Base-by-base conservation (phyloP, 768 basidiomycete genomes). In the Heimioporus sp. region DNA sequence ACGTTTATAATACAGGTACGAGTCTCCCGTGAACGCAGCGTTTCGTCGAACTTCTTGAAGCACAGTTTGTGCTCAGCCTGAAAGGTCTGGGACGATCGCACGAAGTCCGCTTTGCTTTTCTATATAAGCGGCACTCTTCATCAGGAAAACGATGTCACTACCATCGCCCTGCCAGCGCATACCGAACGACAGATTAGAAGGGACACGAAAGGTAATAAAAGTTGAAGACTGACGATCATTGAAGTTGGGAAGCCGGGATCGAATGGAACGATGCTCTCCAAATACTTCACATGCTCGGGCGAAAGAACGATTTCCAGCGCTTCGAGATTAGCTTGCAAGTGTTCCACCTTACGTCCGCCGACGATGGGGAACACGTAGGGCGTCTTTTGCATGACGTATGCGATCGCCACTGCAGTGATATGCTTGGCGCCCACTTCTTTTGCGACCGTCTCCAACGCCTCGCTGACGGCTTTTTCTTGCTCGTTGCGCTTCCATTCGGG, bases 361-460 rank as follows among this genome's bases (percentile, higher is more conserved):
- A 81, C 63, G 51, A 81, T 70, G 0, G 79, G 79, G 65, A 81
- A 81, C 0, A 80, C 77, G 46, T 72, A 80, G 0, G 76, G 74
- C 6, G 76, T 70, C 62, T 82, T 83, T 39, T 80, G 77, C 66
- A 82, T 66, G 11, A 82, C 65, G 52, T 80, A 82, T 13, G 79
- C 78, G 52, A 83, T 49, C 16, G 62, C 61, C 11, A 62, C 66
- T 40, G 81, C 67, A 7, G 74, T 75, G 55, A 83, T 70, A 44
- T 66, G 65, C 56, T 77, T 71, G 4, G 74, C 73, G 0, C 80
- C 80, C 7, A 81, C 67, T 55, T 82, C 75, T 13, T 58, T 57
- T 2, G 80, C 80, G 11, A 84, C 75, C 50, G 77, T 73, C 57
- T 79, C 79, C 20, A 82, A 66, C 0, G 73, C 80, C 3, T 63